These are phyloP conservation scores for Mycena venus DNA, from an alignment of 768 basidiomycete genomes.

Conservation along the genomic window DNA sequence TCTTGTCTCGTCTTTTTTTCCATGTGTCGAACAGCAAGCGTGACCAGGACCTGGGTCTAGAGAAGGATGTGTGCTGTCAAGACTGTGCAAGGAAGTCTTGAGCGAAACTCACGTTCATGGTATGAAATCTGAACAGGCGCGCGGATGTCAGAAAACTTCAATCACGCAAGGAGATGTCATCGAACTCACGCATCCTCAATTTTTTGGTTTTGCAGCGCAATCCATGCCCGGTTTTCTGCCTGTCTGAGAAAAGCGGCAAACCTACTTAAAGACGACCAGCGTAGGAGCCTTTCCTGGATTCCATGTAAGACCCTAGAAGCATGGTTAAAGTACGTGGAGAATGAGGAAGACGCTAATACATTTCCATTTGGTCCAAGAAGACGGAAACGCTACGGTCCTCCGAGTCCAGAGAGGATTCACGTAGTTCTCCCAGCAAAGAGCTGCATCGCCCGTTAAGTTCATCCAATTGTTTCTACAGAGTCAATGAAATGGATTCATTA, in stretches of 20 bases:
- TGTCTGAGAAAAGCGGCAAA: neutral
- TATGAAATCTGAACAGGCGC: too few species aligned
- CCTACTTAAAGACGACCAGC: neutral
- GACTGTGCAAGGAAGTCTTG: neutral
- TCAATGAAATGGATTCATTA: too few species aligned
- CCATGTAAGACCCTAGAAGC: neutral
- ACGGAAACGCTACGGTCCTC: neutral
- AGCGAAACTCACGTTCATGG: neutral
- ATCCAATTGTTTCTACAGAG: neutral
- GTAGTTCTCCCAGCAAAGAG: neutral
- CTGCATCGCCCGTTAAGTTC: neutral
- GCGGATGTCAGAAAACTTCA: too few species aligned
- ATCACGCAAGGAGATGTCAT: too few species aligned
- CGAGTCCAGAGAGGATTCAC: neutral
- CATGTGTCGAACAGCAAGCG: neutral
- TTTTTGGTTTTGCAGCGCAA: neutral
- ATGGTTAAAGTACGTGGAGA: neutral
- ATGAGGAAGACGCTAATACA: neutral
- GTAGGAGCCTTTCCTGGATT: neutral
- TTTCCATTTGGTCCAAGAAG: neutral
- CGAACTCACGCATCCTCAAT: neutral
- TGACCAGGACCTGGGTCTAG: neutral
- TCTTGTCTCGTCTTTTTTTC: neutral
- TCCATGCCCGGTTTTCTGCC: neutral
- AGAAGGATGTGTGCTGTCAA: neutral